These are phyloP conservation scores for Macrolepiota dolichaula DNA, from an alignment of 768 basidiomycete species.

Conservation along the genomic window DNA sequence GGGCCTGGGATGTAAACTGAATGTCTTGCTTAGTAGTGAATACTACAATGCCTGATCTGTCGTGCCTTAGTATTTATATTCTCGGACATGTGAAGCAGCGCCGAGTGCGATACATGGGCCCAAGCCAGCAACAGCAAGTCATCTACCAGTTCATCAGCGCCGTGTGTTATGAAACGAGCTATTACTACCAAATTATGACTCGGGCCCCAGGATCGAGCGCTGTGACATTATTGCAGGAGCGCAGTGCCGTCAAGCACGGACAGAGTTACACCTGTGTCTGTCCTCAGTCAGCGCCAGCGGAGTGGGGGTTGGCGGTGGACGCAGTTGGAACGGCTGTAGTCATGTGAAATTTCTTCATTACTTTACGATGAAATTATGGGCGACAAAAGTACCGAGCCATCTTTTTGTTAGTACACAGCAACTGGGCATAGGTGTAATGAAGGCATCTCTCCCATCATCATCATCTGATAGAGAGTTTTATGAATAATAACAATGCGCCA, in stretches of 20 bases:
- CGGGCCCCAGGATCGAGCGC: not conserved
- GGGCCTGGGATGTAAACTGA: too few species aligned
- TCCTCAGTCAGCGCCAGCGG: not conserved
- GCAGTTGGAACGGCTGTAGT: not conserved
- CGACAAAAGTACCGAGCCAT: not conserved
- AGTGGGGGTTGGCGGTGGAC: too few species aligned
- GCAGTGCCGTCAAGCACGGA: not conserved
- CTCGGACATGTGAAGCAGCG: not conserved
- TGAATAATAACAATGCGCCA: not conserved
- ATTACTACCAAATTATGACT: not conserved
- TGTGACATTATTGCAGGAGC: not conserved
- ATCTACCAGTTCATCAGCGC: not conserved
- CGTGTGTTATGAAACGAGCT: not conserved
- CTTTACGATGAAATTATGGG: not conserved
- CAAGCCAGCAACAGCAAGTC: not conserved
- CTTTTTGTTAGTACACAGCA: not conserved
- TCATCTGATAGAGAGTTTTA: not conserved
- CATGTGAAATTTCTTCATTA: not conserved
- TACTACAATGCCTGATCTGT: not conserved
- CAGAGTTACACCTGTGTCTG: not conserved
- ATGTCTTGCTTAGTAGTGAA: not conserved
- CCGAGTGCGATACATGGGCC: not conserved
- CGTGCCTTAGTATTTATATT: not conserved
- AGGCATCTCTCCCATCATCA: not conserved
- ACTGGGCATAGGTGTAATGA: not conserved